phyloP scores from a whole-genome alignment of 2,329 filamentous ascomycete genomes.

The Epichloe sp. region DNA sequence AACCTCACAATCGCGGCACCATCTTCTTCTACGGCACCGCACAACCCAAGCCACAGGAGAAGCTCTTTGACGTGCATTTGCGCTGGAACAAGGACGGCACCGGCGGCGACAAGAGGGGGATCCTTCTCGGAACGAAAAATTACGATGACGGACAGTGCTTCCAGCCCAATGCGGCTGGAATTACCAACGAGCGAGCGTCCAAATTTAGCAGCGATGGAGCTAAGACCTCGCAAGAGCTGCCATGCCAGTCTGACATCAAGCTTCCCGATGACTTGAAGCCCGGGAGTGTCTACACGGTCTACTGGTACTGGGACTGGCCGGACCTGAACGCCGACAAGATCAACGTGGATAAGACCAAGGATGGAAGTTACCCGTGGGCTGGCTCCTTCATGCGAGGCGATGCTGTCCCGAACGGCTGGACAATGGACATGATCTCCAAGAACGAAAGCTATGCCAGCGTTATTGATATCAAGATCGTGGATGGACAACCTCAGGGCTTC shows the following conservation, averaged over 20 bases:
- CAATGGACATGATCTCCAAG: constrained; percentile 18
- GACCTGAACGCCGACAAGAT: constrained; percentile 34
- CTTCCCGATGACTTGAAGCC: constrained; percentile 53
- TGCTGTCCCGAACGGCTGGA: constrained; percentile 23
- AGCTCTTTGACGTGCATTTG: constrained; percentile 52
- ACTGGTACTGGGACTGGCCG: constrained; percentile 97
- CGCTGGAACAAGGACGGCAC: constrained; percentile 68
- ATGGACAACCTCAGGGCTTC: constrained; percentile 12
- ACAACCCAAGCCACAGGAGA: constrained; percentile 37
- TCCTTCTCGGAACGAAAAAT: constrained; percentile 61
- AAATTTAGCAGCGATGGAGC: constrained; percentile 40
- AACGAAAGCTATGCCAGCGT: constrained; percentile 30
- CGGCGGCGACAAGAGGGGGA: constrained; percentile 72
- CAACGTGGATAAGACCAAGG: constrained; percentile 24
- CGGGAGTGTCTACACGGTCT: constrained; percentile 61
- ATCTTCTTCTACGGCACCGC: constrained; percentile 63
- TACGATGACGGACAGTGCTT: constrained; percentile 90
- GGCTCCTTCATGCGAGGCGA: constrained; percentile 27
- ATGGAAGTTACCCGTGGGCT: constrained; percentile 29
- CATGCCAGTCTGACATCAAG: constrained; percentile 71
- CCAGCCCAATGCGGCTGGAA: constrained; percentile 51
- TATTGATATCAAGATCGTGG: constrained; percentile 26
- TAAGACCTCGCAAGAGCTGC: constrained; percentile 45
- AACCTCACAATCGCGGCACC: constrained; percentile 54
- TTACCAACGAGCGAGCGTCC: constrained; percentile 45